phyloP scores from a whole-genome alignment of 1,284 basidiomycete species.

The Grifola frondosa region DNA sequence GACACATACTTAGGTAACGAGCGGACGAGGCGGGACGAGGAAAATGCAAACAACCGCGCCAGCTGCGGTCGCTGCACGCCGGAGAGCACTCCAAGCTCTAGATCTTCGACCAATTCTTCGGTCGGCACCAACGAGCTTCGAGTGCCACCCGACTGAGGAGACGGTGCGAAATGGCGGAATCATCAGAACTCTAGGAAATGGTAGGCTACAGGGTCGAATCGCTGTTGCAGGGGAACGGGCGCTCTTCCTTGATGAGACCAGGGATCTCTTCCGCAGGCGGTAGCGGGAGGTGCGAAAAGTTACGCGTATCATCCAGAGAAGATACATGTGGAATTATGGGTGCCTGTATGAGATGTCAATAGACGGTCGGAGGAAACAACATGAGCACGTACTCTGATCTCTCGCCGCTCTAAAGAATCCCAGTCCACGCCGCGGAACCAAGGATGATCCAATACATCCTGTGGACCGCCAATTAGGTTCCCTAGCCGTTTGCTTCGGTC shows the following conservation, averaged over 20 bases:
- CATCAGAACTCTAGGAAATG: slow-evolving; percentile 73
- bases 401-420: slow-evolving; percentile 75
- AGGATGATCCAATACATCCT: slow-evolving; percentile 90
- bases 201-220: slow-evolving; percentile 63
- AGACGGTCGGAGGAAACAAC: slow-evolving; percentile 9
- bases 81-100: slow-evolving; percentile 17
- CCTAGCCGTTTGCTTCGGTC: slow-evolving; percentile 92
- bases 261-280: slow-evolving; percentile 77
- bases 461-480: slow-evolving; percentile 91
- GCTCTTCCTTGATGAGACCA: slow-evolving; percentile 64
- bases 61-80: neutral
- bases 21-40: neutral
- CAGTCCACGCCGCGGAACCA: slow-evolving; percentile 96
- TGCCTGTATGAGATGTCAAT: slow-evolving; percentile 46
- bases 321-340: slow-evolving; percentile 80
- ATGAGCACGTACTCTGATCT: slow-evolving; percentile 60
- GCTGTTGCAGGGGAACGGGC: slow-evolving; percentile 52
- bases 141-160: slow-evolving; percentile 13
- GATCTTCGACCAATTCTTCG: neutral
- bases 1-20: slow-evolving; percentile 2
- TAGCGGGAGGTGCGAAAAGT: slow-evolving; percentile 76
- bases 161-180: neutral
- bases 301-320: slow-evolving; percentile 76
- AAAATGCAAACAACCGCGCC: neutral
- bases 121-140: slow-evolving; percentile 20